A percentile compares a stretch with the other conserved stretches of the same genome.
phyloP scores from a whole-genome alignment of 257 asterid genomes.

The Prunella vulgaris region DNA sequence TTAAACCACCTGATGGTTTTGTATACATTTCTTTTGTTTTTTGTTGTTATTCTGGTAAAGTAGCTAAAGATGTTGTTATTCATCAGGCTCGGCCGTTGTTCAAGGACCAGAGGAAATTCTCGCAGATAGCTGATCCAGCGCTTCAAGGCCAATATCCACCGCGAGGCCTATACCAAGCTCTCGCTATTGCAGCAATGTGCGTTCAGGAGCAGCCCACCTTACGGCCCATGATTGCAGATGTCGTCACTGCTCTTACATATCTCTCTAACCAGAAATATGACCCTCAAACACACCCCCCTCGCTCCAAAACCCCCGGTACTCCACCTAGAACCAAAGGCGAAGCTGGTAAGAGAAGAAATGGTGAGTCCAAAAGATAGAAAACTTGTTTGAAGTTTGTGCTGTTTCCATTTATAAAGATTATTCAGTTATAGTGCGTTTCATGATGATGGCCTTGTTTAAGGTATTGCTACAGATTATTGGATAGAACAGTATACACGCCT shows the following conservation, averaged over 20 bases:
- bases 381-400: slow-evolving; percentile 21
- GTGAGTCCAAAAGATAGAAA: slow-evolving; percentile 30
- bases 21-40: neutral
- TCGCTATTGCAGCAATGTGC: slow-evolving; percentile 89
- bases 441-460: neutral
- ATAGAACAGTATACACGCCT: slow-evolving; percentile 14
- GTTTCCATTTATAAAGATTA: neutral
- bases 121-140: slow-evolving; percentile 72
- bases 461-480: slow-evolving; percentile 4
- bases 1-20: neutral
- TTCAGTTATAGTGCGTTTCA: neutral
- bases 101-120: slow-evolving; percentile 72
- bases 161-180: slow-evolving; percentile 78
- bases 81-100: slow-evolving; percentile 87
- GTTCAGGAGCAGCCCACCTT: slow-evolving; percentile 76
- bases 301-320: slow-evolving; percentile 37
- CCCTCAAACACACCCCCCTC: slow-evolving; percentile 31
- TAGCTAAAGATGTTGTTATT: neutral
- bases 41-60: neutral
- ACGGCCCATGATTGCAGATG: slow-evolving; percentile 80
- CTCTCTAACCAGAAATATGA: slow-evolving; percentile 67
- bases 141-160: slow-evolving; percentile 77
- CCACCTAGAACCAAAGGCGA: slow-evolving; percentile 52
- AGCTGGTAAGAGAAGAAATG: slow-evolving; percentile 31
- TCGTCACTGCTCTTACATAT: slow-evolving; percentile 78